These are phyloP conservation scores for Oidium heveae DNA, from an alignment of 2,329 filamentous ascomycete genomes.

Conservation along the genomic window DNA sequence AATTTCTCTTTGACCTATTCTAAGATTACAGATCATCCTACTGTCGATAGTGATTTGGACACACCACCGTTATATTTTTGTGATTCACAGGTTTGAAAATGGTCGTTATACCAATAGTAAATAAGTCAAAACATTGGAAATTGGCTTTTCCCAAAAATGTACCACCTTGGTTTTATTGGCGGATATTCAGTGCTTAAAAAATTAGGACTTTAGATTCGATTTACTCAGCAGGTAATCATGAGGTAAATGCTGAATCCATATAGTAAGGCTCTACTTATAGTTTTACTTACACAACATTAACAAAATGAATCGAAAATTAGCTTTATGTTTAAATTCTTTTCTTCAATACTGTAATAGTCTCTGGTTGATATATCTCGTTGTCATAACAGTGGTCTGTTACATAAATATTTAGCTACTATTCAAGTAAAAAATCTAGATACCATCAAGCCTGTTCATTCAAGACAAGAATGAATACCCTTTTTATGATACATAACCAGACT, in stretches of 20 bases:
- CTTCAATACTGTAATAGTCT: too few relatives aligned
- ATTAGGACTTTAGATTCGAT: not conserved
- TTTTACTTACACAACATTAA: not conserved
- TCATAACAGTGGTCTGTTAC: too few relatives aligned
- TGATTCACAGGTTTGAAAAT: constrained; percentile 11
- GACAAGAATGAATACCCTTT: too few relatives aligned
- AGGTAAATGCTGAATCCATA: not conserved
- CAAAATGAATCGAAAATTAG: not conserved
- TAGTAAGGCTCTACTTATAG: not conserved
- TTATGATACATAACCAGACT: too few relatives aligned
- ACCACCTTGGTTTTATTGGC: not conserved
- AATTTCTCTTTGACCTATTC: constrained; percentile 15
- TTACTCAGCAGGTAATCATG: not conserved
- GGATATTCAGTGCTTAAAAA: not conserved
- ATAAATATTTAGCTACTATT: too few relatives aligned
- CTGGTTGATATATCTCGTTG: too few relatives aligned
- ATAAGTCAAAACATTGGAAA: not conserved
- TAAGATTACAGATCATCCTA: constrained; percentile 30
- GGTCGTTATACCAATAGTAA: constrained; percentile 3
- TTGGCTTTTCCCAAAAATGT: not conserved
- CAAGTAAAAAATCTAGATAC: too few relatives aligned
- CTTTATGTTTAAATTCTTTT: too few relatives aligned
- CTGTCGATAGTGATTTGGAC: constrained; percentile 30
- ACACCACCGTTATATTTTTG: constrained; percentile 36
- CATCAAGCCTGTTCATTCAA: too few relatives aligned